Base-by-base conservation (phyloP, 257 asterid genomes). In the Sherardia arvensis region DNA sequence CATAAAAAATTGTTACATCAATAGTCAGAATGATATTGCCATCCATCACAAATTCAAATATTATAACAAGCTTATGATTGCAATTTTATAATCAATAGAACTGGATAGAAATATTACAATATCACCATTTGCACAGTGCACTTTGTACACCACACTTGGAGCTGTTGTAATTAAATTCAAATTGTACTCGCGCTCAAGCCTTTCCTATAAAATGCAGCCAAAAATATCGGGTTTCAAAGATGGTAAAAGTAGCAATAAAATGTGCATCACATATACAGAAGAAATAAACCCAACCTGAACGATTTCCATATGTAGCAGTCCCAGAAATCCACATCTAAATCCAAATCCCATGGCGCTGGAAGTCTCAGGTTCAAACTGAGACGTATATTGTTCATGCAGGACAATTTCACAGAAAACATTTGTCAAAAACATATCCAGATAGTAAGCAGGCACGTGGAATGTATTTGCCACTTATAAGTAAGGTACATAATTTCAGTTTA, bases 291-390 rank as follows among this genome's bases (percentile, higher is more conserved):
- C 29, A 33, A 92, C 99, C 97, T 90, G 99, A 78, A 90, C 99
- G 67, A 93, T 93, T 80, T 93, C 99, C 99, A 93, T 85, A 73
- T 93, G 99, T 65, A 93, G 99, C 76, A 90, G 95, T 70, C 99
- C 99, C 65, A 93, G 87, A 79, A 89, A 93, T 59, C 99, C 97
- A 76, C 99, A 93, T 81, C 99, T 83, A 72, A 93, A 93, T 71
- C 99, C 99, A 84, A 93, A 93, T 59, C 99, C 99, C 99, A 93
- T 93, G 63, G 99, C 99, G 80, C 83, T 87, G 61, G 99, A 93
- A 69, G 95, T 82, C 85, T 90, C 99, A 4, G 99, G 90, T 70
- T 93, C 99, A 77, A 87, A 93, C 96, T 87, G 84, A 56, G 64
- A 53, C 26, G 22, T 21, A 51, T 62, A 58, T 25, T 32, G 53